A percentile compares a stretch with the other conserved stretches of the same genome.
phyloP scores from a whole-genome alignment of 2,329 filamentous ascomycete genomes.

The Orbilia brochopaga region DNA sequence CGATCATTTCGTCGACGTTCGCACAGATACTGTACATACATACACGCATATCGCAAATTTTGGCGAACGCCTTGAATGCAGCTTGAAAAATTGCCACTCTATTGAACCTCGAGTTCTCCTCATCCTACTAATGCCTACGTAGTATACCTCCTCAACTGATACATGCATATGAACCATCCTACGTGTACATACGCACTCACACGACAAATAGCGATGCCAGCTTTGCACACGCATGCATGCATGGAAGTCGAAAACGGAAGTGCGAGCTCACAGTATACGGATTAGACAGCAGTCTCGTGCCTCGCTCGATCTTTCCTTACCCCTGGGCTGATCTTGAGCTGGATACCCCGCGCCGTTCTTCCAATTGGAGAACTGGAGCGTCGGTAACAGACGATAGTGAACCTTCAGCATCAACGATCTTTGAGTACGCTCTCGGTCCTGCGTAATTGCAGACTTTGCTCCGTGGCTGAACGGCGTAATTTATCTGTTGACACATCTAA shows the following conservation, averaged over 20 bases:
- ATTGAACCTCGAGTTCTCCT: too few relatives aligned
- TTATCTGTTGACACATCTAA: conserved; percentile 51
- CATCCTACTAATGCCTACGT: too few relatives aligned
- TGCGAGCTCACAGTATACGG: background rate
- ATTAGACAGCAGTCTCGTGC: conserved; percentile 41
- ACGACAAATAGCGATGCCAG: too few relatives aligned
- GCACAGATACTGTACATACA: too few relatives aligned
- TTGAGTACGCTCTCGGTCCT: conserved; percentile 49
- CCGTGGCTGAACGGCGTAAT: conserved; percentile 51
- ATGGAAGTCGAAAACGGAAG: background rate
- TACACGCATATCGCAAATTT: too few relatives aligned
- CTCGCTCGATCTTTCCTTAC: conserved; percentile 45
- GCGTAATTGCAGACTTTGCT: conserved; percentile 12
- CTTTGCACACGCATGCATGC: too few relatives aligned
- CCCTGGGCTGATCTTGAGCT: conserved; percentile 51
- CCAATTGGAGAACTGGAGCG: background rate
- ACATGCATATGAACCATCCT: too few relatives aligned
- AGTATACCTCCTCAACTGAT: too few relatives aligned
- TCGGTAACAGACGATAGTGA: conserved; percentile 50
- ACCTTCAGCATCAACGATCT: conserved; percentile 48
- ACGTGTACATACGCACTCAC: too few relatives aligned
- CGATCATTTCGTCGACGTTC: too few relatives aligned
- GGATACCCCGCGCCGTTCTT: conserved; percentile 28
- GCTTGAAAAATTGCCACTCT: too few relatives aligned
- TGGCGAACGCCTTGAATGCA: too few relatives aligned